Conservation (phyloP, 768 basidiomycete species). For the Boletus tomentosulus region DNA sequence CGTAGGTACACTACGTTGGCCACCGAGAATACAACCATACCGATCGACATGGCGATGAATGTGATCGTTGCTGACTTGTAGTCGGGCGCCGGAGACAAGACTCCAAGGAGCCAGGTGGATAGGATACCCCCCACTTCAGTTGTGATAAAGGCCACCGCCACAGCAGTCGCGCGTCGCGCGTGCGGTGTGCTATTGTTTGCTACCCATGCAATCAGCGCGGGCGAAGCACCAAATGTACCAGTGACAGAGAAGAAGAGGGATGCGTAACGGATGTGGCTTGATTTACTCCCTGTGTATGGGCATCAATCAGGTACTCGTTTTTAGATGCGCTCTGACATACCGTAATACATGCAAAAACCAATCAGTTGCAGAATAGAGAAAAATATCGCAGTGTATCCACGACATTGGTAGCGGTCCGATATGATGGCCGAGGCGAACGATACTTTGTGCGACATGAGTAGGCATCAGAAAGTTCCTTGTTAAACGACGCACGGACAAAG, state of each 20-base stretch:
- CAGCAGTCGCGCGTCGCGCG: constrained; percentile 50
- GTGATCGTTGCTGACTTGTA: constrained; percentile 45
- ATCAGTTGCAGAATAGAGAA: constrained; percentile 40
- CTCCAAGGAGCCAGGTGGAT: constrained; percentile 57
- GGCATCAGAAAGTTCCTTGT: neutral
- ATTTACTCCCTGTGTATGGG: constrained; percentile 17
- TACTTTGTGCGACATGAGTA: constrained; percentile 22
- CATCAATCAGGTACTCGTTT: neutral
- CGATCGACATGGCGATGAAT: constrained; percentile 34
- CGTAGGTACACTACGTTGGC: constrained; percentile 40
- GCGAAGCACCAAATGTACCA: constrained; percentile 47
- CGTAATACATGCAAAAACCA: constrained; percentile 1
- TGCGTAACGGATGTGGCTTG: constrained; percentile 44
- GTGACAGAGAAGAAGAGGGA: constrained; percentile 54
- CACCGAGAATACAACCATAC: constrained; percentile 35
- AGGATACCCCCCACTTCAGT: constrained; percentile 58
- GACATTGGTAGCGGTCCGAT: constrained; percentile 50
- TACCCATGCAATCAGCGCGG: constrained; percentile 53
- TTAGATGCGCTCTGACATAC: neutral
- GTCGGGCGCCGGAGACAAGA: constrained; percentile 44
- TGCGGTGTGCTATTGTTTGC: constrained; percentile 60
- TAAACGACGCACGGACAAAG: constrained; percentile 38
- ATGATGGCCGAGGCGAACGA: constrained; percentile 39
- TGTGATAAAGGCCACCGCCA: constrained; percentile 52
- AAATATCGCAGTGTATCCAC: constrained; percentile 45